Conservation (phyloP, 106 monocot genomes). For the Alisma plantagoaquatica region DNA sequence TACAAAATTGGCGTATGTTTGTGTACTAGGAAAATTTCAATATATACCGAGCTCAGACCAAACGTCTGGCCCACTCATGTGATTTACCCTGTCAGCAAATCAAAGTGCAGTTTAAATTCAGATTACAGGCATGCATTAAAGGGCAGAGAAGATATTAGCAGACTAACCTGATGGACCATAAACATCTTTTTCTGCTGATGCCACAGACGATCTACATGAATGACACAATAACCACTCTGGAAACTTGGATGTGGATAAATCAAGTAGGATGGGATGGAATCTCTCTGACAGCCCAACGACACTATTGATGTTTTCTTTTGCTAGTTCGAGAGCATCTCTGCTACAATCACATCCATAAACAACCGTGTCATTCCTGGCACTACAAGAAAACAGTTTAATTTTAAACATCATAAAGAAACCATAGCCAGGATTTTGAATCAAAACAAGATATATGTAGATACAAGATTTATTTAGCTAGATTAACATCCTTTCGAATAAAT, state of each 20-base stretch:
- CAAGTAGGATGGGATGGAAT: conserved; percentile 61
- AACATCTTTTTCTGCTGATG: neutral
- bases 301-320: conserved; percentile 44
- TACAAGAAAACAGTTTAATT: conserved; percentile 11
- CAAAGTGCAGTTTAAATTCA: no score
- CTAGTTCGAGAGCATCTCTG: conserved; percentile 54
- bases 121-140: no score
- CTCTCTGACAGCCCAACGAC: conserved; percentile 23
- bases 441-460: no score
- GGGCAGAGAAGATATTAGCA: no score
- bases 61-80: no score
- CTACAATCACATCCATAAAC: conserved; percentile 96
- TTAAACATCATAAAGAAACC: neutral
- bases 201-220: conserved; percentile 33
- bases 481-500: neutral
- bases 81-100: no score
- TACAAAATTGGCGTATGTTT: no score
- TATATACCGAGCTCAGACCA: no score
- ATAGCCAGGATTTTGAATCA: no score
- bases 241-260: conserved; percentile 42
- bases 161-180: no score
- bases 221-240: conserved; percentile 83
- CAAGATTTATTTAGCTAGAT: neutral
- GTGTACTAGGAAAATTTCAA: no score
- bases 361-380: conserved; percentile 42